Evolutionary conservation across 2,329 filamentous ascomycete species (phyloP).

Genomic region (Chaetomiaceae sp.): DNA sequence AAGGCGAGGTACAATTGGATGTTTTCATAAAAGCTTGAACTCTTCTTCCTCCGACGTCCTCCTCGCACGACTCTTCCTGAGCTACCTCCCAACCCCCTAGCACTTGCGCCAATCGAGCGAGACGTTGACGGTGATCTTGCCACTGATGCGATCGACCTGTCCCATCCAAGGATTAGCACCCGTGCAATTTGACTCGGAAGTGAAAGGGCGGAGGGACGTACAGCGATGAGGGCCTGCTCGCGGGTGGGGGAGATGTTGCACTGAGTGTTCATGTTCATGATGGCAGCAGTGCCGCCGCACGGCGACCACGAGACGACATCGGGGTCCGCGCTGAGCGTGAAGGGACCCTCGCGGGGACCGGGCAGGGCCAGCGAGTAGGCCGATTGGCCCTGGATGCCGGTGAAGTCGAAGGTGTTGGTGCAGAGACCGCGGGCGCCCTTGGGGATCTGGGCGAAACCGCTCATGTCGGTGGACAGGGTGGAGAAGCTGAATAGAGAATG

Average conservation of each 20-base stretch:
- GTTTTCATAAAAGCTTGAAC: background rate
- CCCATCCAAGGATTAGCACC: background rate
- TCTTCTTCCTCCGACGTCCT: background rate
- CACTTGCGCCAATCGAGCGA: constrained; percentile 19
- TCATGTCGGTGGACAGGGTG: constrained; percentile 20
- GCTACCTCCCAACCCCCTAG: background rate
- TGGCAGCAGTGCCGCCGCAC: constrained; percentile 22
- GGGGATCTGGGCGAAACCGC: constrained; percentile 24
- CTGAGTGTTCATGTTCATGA: constrained; percentile 23
- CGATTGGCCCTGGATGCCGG: constrained; percentile 16
- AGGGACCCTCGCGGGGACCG: constrained; percentile 21
- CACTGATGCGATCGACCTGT: constrained; percentile 23
- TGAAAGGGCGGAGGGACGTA: background rate
- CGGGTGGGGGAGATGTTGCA: constrained; percentile 19
- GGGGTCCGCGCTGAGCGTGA: constrained; percentile 19
- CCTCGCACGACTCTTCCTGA: too few species aligned
- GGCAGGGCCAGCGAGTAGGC: constrained; percentile 15
- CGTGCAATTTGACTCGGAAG: background rate
- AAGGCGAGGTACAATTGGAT: too few species aligned
- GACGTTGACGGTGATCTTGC: constrained; percentile 20
- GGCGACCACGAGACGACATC: constrained; percentile 21
- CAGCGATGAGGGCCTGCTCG: constrained; percentile 17
- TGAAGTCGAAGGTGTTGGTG: constrained; percentile 27
- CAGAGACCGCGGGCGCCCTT: constrained; percentile 17
- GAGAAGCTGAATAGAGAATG: constrained; percentile 7